Evolutionary conservation across 495 filamentous ascomycete genomes (phyloP).

Genomic region (Margaritispora aquatica): DNA sequence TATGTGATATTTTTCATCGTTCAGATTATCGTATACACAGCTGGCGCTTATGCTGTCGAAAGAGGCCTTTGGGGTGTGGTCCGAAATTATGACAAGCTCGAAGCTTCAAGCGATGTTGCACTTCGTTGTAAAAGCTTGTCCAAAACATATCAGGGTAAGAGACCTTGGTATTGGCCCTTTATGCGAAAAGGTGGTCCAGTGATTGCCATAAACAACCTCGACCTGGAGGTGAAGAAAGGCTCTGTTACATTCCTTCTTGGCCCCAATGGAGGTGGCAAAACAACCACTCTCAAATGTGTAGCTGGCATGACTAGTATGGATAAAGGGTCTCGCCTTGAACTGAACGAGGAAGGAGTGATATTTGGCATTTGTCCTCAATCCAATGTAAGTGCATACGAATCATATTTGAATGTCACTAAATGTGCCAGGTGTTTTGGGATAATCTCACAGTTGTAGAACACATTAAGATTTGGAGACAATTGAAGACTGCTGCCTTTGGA

Average conservation of each 20-base stretch:
- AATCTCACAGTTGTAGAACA: conserved; percentile 43
- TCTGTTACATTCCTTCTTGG: conserved; percentile 76
- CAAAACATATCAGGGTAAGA: conserved; percentile 18
- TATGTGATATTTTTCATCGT: conserved; percentile 20
- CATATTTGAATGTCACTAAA: conserved; percentile 39
- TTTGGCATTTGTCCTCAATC: conserved; percentile 76
- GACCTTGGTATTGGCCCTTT: conserved; percentile 19
- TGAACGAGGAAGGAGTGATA: conserved; percentile 52
- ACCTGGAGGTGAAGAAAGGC: conserved; percentile 67
- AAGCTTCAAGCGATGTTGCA: conserved; percentile 17
- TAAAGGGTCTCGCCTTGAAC: conserved; percentile 58
- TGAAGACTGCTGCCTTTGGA: conserved; percentile 47
- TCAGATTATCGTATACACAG: conserved; percentile 15
- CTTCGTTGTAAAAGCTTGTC: conserved; percentile 18
- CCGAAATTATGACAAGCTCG: conserved; percentile 13
- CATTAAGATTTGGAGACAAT: conserved; percentile 53
- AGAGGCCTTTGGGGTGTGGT: conserved; percentile 14
- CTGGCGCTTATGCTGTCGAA: conserved; percentile 16
- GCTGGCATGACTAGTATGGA: conserved; percentile 53
- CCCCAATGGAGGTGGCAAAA: conserved; percentile 85
- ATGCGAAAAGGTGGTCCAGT: conserved; percentile 19
- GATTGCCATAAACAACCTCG: conserved; percentile 68
- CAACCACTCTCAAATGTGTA: conserved; percentile 56
- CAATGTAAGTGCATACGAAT: conserved; percentile 32
- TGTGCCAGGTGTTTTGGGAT: conserved; percentile 48